Percentiles rank a stretch among this genome's conserved stretches.
phyloP scores from a whole-genome alignment of 202 grass and related monocot genomes.

The Digitaria exilis region DNA sequence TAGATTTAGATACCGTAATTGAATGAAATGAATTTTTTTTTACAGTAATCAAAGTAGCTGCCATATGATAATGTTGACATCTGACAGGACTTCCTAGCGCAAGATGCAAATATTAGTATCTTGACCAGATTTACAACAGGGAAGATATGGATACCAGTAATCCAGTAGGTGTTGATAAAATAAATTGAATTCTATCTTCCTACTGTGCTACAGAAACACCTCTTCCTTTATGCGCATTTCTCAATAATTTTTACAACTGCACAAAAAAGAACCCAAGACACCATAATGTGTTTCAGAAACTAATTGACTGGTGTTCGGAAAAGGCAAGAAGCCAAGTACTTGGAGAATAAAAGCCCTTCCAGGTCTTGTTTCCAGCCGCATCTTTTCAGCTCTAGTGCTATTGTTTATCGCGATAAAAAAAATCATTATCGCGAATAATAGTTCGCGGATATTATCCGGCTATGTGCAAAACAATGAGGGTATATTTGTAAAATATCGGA shows the following conservation, averaged over 20 bases:
- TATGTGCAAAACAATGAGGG: too few relatives aligned
- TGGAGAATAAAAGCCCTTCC: slow-evolving; percentile 82
- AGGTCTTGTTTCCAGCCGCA: slow-evolving; percentile 91
- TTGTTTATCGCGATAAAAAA: too few relatives aligned
- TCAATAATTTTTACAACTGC: neutral
- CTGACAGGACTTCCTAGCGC: slow-evolving; percentile 76
- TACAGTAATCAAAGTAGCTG: too few relatives aligned
- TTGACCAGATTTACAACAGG: slow-evolving; percentile 85
- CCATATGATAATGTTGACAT: slow-evolving; percentile 32
- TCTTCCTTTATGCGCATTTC: neutral
- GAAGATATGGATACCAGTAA: slow-evolving; percentile 72
- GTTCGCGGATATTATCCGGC: too few relatives aligned
- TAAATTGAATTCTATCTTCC: neutral
- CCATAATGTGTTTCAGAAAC: too few relatives aligned
- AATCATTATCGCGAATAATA: too few relatives aligned
- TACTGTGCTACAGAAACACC: neutral
- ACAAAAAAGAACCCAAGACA: slow-evolving; percentile 12
- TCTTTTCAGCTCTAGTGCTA: neutral
- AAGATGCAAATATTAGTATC: slow-evolving; percentile 63
- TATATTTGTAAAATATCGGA: too few relatives aligned
- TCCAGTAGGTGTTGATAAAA: slow-evolving; percentile 46
- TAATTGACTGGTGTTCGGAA: slow-evolving; percentile 32
- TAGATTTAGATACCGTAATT: slow-evolving; percentile 59
- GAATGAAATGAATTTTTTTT: too few relatives aligned
- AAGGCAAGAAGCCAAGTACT: slow-evolving; percentile 89